Evolutionary conservation across 202 grass and related monocot genomes (phyloP).

Genomic region (Alloteropsis angusta): DNA sequence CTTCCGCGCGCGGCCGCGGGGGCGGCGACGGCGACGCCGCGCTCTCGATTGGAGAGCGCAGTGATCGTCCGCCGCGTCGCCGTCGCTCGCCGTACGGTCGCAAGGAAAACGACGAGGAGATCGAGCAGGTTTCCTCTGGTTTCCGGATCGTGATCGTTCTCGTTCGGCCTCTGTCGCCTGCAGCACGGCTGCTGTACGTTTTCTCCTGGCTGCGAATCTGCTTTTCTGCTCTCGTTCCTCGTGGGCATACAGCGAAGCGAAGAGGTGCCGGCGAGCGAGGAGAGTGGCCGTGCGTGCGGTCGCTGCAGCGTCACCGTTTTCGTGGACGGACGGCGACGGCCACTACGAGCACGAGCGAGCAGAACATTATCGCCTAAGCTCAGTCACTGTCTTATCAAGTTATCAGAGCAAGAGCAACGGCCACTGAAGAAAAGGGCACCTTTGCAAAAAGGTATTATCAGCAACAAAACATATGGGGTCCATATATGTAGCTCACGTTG

Average conservation of each 20-base stretch:
- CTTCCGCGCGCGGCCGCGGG: no score
- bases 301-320: background rate
- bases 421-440: background rate
- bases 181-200: background rate
- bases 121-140: background rate
- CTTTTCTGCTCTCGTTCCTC: no score
- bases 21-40: background rate
- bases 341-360: background rate
- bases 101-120: background rate
- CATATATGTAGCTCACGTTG: background rate
- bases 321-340: background rate
- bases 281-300: background rate
- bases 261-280: background rate
- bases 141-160: background rate
- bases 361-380: background rate
- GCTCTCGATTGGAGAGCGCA: background rate
- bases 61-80: background rate
- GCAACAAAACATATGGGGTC: background rate
- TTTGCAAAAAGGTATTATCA: background rate
- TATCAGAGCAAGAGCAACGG: background rate
- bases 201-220: background rate
- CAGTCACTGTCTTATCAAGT: constrained; percentile 12
- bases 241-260: no score
- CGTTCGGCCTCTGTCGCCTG: background rate
- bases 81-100: background rate